Percentiles rank a stretch among this genome's conserved stretches.
Evolutionary conservation across 768 basidiomycete species (phyloP).

Genomic region (Harrya chromipes): DNA sequence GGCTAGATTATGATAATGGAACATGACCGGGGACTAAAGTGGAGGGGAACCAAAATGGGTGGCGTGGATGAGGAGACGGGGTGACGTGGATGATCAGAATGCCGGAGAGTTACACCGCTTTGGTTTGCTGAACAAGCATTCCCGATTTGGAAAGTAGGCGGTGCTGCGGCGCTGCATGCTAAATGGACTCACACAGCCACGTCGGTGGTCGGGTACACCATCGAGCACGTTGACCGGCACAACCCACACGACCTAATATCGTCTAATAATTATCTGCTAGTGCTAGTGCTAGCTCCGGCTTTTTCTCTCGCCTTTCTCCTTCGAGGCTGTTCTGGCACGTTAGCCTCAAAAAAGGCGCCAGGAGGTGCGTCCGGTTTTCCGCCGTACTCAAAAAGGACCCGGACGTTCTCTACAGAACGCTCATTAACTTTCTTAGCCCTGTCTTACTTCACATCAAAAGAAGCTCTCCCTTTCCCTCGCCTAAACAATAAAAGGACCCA

Average conservation of each 20-base stretch:
- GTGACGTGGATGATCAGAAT: constrained; percentile 2
- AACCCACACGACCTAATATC: background rate
- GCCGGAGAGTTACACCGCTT: constrained; percentile 21
- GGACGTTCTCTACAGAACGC: constrained; percentile 29
- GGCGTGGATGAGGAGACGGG: background rate
- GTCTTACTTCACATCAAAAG: constrained; percentile 31
- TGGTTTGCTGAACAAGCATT: constrained; percentile 14
- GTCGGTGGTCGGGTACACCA: constrained; percentile 35
- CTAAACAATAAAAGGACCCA: constrained; percentile 36
- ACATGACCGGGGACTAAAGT: background rate
- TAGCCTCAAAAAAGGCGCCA: constrained; percentile 19
- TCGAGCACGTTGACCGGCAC: constrained; percentile 12
- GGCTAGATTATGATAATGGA: too few relatives aligned
- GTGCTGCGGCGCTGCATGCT: constrained; percentile 35
- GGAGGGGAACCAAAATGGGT: too few relatives aligned
- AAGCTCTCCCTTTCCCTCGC: constrained; percentile 34
- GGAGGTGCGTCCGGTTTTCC: constrained; percentile 10
- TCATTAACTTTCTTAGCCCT: constrained; percentile 24
- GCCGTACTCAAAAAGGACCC: constrained; percentile 13
- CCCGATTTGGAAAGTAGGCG: constrained; percentile 22
- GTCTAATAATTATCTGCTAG: too few relatives aligned
- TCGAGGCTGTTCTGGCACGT: constrained; percentile 1
- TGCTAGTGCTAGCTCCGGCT: background rate
- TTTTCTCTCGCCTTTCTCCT: constrained; percentile 7
- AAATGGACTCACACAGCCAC: constrained; percentile 36